Conservation (phyloP, 352 stramenopile genomes). For the Ophiocytium majus region DNA sequence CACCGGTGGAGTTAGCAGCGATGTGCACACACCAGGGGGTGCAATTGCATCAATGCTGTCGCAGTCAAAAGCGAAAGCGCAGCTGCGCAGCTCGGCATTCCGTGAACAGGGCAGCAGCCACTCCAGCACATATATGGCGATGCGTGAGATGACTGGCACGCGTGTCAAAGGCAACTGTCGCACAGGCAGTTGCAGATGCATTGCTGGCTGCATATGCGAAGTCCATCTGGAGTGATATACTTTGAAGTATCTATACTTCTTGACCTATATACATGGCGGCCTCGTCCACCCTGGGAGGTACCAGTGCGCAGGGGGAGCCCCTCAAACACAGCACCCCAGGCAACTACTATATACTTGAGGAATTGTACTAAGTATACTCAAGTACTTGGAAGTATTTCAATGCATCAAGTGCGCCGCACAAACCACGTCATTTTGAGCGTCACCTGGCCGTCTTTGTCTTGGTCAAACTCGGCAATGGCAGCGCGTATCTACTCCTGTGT, state of each 20-base stretch:
- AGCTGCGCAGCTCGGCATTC: not conserved
- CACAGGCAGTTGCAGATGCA: not conserved
- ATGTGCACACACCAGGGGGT: not conserved
- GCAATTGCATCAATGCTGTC: not conserved
- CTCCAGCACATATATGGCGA: not conserved
- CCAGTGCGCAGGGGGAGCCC: no score
- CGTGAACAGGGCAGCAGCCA: no score
- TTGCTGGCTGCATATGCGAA: not conserved
- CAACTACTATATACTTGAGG: not conserved
- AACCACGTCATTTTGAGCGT: no score
- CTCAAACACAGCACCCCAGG: no score
- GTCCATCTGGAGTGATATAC: not conserved
- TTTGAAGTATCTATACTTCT: not conserved
- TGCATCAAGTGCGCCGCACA: no score
- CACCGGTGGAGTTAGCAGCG: not conserved
- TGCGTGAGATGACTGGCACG: not conserved
- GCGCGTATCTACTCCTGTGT: slow-evolving; percentile 27
- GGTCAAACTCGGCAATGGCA: slow-evolving; percentile 33
- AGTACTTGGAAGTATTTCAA: not conserved
- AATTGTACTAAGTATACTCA: not conserved
- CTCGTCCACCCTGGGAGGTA: no score
- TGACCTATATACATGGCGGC: not conserved
- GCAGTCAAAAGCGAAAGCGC: no score
- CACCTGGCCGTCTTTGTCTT: slow-evolving; percentile 26
- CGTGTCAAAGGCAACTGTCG: not conserved